Conservation (phyloP, 148 eudicot genomes). For the Chenopodium album region DNA sequence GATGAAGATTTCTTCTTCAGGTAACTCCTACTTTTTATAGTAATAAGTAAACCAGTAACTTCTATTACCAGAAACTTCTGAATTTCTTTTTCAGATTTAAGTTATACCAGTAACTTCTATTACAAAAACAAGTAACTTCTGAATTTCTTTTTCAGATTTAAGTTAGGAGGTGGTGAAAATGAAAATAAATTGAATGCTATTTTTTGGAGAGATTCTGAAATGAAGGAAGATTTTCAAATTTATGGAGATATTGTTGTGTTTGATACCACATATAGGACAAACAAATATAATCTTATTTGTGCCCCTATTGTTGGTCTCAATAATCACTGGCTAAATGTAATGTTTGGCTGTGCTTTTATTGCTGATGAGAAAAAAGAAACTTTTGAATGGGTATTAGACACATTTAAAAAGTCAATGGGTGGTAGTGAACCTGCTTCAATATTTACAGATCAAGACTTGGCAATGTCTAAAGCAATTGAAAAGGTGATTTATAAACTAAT, state of each 20-base stretch:
- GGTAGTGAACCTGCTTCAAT: background rate
- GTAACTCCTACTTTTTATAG: too few species aligned
- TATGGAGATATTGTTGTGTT: conserved; percentile 1
- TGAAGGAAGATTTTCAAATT: background rate
- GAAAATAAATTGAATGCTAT: too few species aligned
- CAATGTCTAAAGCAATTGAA: background rate
- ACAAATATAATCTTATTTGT: conserved; percentile 6
- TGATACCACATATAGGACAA: conserved; percentile 9
- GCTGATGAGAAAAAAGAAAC: background rate
- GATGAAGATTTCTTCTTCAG: too few species aligned
- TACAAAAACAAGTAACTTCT: too few species aligned
- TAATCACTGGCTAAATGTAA: background rate
- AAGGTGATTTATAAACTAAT: background rate
- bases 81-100: too few species aligned
- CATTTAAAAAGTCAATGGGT: background rate
- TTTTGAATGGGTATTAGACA: background rate
- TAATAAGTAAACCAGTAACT: too few species aligned
- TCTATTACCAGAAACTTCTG: too few species aligned
- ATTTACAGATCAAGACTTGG: background rate
- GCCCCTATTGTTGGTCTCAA: background rate
- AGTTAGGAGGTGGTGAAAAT: too few species aligned
- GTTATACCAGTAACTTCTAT: too few species aligned
- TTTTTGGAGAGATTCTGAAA: conserved; percentile 11
- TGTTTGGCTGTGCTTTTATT: background rate
- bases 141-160: too few species aligned